phyloP scores from a whole-genome alignment of 177 flowering plant genomes.

The Tripterygium wilfordii region DNA sequence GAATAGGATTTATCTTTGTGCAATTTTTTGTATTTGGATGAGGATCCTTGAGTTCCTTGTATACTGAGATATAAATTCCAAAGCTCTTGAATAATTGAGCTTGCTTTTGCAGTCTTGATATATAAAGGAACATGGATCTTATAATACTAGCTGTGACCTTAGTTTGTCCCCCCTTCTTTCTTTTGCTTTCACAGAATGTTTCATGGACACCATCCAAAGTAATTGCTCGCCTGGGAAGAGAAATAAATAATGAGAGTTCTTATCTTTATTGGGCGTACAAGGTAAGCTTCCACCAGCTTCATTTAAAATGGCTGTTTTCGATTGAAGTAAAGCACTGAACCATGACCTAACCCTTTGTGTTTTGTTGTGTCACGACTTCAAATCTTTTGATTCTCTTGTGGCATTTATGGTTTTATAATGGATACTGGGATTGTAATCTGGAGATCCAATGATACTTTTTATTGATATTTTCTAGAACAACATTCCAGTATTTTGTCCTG shows the following conservation, averaged over 20 bases:
- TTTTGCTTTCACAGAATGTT: conserved; percentile 36
- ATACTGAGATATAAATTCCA: no score
- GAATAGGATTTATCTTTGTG: no score
- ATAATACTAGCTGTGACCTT: not conserved
- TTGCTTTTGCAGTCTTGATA: not conserved
- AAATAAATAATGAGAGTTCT: conserved; percentile 74
- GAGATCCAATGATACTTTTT: not conserved
- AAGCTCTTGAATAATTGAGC: no score
- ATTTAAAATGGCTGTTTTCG: no score
- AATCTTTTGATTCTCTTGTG: not conserved
- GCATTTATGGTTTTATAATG: not conserved
- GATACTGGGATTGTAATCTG: no score
- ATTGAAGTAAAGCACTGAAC: no score
- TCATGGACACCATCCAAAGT: conserved; percentile 89
- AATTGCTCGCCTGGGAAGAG: conserved; percentile 87
- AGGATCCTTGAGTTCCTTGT: no score
- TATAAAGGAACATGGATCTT: not conserved
- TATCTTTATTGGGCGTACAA: conserved; percentile 96
- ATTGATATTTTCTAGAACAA: conserved; percentile 45
- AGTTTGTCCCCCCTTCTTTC: not conserved
- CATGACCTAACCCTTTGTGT: no score
- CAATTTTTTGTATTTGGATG: no score
- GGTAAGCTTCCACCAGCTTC: conserved; percentile 28
- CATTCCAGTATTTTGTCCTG: conserved; percentile 89
- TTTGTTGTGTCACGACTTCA: no score